A percentile compares a stretch with the other conserved stretches of the same genome.
Conservation (phyloP, 495 filamentous ascomycete species). For the Xylaria grammica region DNA sequence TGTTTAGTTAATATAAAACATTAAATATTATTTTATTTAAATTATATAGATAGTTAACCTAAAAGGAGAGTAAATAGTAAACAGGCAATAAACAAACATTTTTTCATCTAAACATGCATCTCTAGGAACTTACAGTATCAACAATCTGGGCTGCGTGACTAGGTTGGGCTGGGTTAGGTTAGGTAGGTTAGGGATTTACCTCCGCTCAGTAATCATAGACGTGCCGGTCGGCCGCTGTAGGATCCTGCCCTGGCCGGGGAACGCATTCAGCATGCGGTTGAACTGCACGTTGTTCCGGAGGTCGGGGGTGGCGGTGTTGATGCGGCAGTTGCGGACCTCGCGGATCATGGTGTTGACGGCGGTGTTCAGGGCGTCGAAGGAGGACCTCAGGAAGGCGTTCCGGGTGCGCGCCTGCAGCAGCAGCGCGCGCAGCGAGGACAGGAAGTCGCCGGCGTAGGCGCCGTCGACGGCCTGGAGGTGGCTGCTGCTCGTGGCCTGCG, state of each 20-base stretch:
- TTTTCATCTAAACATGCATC: too few relatives aligned
- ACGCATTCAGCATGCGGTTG: background rate
- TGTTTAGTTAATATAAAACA: too few relatives aligned
- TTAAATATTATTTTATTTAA: too few relatives aligned
- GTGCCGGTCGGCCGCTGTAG: slow-evolving; percentile 9
- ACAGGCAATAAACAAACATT: too few relatives aligned
- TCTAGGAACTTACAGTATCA: too few relatives aligned
- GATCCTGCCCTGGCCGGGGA: background rate
- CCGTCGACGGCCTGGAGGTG: background rate
- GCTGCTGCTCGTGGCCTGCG: background rate
- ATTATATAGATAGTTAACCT: too few relatives aligned
- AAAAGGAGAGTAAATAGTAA: too few relatives aligned
- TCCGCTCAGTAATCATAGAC: background rate
- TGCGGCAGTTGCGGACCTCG: background rate
- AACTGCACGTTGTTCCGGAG: background rate
- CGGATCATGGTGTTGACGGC: background rate
- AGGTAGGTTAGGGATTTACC: too few relatives aligned
- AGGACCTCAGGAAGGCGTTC: background rate
- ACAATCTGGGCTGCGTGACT: too few relatives aligned
- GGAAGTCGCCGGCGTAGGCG: background rate
- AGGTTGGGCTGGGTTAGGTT: too few relatives aligned
- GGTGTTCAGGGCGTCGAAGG: background rate
- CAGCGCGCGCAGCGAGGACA: background rate
- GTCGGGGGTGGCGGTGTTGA: background rate
- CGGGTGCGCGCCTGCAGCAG: background rate